phyloP scores from a whole-genome alignment of 2,329 filamentous ascomycete species.

The Fusarium marasasianum region DNA sequence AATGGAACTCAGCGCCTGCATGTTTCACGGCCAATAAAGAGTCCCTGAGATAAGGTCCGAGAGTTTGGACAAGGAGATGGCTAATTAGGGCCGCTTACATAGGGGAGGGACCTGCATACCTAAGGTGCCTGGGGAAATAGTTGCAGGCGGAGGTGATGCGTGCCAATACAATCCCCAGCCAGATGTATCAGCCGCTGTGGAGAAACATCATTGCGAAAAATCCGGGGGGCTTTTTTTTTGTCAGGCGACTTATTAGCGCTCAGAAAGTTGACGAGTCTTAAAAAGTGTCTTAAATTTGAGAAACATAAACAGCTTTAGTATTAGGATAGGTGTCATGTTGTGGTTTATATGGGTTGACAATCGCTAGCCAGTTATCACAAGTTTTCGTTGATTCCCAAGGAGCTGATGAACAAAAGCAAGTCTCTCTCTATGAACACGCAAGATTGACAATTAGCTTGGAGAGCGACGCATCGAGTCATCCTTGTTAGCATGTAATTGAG shows the following conservation, averaged over 20 bases:
- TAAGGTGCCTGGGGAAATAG: conserved; percentile 20
- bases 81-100: conserved; percentile 26
- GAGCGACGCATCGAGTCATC: neutral
- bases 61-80: conserved; percentile 6
- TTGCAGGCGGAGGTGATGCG: conserved; percentile 34
- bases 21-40: conserved; percentile 18
- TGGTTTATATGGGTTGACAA: neutral
- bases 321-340: neutral
- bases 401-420: conserved; percentile 3
- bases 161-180: conserved; percentile 22
- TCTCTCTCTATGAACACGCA: neutral
- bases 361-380: too few species aligned
- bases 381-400: neutral
- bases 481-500: neutral
- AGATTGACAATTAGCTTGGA: neutral
- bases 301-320: conserved; percentile 5
- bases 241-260: conserved; percentile 31
- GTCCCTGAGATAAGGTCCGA: conserved; percentile 31
- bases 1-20: conserved; percentile 6
- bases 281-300: neutral
- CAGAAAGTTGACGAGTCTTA: conserved; percentile 10
- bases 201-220: conserved; percentile 27
- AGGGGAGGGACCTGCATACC: conserved; percentile 28
- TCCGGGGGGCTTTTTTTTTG: conserved; percentile 30
- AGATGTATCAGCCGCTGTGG: conserved; percentile 42